Conservation (phyloP, 768 basidiomycete genomes). For the Tylopilus rubrobrunneus region DNA sequence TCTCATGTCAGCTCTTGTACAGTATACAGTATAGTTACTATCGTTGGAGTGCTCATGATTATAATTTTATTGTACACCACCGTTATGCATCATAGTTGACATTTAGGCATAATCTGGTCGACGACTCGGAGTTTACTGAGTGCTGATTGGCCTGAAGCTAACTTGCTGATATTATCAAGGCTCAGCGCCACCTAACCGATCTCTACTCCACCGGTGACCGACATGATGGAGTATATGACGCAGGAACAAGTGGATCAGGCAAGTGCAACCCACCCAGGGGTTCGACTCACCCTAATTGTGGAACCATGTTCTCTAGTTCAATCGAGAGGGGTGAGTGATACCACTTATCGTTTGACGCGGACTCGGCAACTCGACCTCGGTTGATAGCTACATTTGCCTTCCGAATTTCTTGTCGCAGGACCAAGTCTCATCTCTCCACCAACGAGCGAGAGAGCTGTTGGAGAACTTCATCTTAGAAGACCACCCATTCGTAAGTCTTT, state of each 20-base stretch:
- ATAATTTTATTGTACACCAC: constrained; percentile 13
- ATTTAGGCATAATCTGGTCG: no score
- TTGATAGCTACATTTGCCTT: constrained; percentile 70
- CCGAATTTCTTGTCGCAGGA: constrained; percentile 63
- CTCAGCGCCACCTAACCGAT: no score
- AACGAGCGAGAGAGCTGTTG: constrained; percentile 70
- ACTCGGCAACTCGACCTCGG: not conserved
- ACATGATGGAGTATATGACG: constrained; percentile 43
- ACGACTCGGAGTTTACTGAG: no score
- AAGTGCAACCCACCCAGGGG: constrained; percentile 3
- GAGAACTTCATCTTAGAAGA: constrained; percentile 71
- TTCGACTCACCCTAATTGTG: not conserved
- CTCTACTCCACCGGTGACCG: not conserved
- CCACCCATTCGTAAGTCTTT: constrained; percentile 71
- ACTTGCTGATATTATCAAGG: no score
- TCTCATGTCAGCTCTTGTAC: constrained; percentile 11
- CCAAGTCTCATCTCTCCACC: constrained; percentile 59
- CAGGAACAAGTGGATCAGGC: constrained; percentile 59
- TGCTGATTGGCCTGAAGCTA: no score
- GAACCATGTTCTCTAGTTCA: constrained; percentile 39
- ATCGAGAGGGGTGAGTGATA: constrained; percentile 49
- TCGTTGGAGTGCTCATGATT: not conserved
- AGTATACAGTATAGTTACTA: not conserved
- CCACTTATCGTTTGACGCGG: not conserved
- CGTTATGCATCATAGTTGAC: constrained; percentile 1